Evolutionary conservation across 768 basidiomycete species (phyloP).

Genomic region (Tubosaeta sp.): DNA sequence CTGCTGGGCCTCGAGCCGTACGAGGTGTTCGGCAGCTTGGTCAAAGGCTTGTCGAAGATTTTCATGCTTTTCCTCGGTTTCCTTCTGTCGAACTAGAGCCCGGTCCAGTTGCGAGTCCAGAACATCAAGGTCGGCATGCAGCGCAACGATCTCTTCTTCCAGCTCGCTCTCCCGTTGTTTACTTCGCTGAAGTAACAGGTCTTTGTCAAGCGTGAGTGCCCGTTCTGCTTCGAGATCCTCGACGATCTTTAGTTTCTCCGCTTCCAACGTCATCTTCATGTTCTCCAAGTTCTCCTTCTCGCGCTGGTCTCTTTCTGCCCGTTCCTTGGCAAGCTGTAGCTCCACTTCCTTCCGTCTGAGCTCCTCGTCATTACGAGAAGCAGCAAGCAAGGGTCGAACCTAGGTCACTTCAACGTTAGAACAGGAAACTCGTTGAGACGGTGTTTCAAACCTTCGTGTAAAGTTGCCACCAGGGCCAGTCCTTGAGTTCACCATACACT

Average conservation of each 20-base stretch:
- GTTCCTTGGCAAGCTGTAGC: constrained; percentile 70
- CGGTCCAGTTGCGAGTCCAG: constrained; percentile 84
- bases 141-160: constrained; percentile 74
- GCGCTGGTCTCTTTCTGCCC: constrained; percentile 80
- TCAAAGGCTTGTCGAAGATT: constrained; percentile 70
- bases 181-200: constrained; percentile 73
- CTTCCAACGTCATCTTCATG: constrained; percentile 77
- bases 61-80: constrained; percentile 75
- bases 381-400: constrained; percentile 90
- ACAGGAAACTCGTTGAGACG: background rate
- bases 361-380: constrained; percentile 90
- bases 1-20: constrained; percentile 74
- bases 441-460: constrained; percentile 71
- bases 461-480: constrained; percentile 99
- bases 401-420: constrained; percentile 26
- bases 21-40: constrained; percentile 81
- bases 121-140: constrained; percentile 80
- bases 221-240: constrained; percentile 82
- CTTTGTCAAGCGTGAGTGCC: constrained; percentile 75
- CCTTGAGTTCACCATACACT: constrained; percentile 81
- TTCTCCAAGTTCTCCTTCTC: constrained; percentile 77
- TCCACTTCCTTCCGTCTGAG: constrained; percentile 85
- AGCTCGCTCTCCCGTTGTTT: constrained; percentile 83
- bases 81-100: constrained; percentile 71
- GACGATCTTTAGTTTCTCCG: constrained; percentile 79